Base-by-base conservation (phyloP, 805 yeast species). In the Saturnispora galanensis region DNA sequence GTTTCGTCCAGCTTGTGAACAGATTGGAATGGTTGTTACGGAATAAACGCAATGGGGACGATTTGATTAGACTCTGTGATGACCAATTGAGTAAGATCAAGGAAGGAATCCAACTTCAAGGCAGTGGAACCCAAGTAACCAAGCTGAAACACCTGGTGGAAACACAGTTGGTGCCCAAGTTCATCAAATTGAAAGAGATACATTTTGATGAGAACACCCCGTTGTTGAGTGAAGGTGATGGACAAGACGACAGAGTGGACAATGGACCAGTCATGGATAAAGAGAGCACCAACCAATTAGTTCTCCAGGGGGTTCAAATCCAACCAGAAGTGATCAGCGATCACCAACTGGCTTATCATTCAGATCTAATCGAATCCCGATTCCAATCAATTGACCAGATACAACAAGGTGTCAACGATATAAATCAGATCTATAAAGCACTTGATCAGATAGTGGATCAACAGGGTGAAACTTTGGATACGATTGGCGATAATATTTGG, bases 381-480 rank as follows among this genome's bases (percentile, higher is more conserved):
- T 80, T 83, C 43, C 65, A 75, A 18, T 93, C 86, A 49, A 83
- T 89, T 30, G 68, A 70, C 29, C 79, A 76, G 49, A 81, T 88
- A 8, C 79, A 82, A 36, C 76, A 77, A 35, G 95, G 95, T 0
- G 86, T 88, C 10, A 74, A 71, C 43, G 96, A 89, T 52, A 85
- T 89, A 35, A 88, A 89, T 60, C 72, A 87, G 9, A 88, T 89
- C 4, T 88, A 87, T 60, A 78, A 79, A 52, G 95, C 88, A 55
- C 62, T 89, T 46, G 87, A 88, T 12, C 73, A 77, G 33, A 65
- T 89, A 54, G 93, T 89, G 2, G 69, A 73, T 42, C 89, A 86
- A 60, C 97, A 89, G 59, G 96, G 95, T 5, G 79, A 75, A 29
- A 88, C 84, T 52, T 71, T 89, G 13, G 95, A 87, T 56, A 77